Evolutionary conservation across 1,284 basidiomycete genomes (phyloP).

Genomic region (Grifola frondosa): DNA sequence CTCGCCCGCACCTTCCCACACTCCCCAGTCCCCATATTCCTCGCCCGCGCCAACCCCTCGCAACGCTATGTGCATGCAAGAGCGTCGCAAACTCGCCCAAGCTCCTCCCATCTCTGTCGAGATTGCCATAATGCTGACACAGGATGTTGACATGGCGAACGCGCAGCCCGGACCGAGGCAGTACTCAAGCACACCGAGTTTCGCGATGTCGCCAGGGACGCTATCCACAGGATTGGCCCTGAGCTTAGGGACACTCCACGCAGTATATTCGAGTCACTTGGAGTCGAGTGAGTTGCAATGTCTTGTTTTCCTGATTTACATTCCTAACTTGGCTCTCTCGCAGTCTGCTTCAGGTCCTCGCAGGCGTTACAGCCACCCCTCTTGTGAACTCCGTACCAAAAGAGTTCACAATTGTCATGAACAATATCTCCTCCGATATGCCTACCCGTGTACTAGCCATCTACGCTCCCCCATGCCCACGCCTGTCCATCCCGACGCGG

Average conservation of each 20-base stretch:
- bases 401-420: slow-evolving; percentile 24
- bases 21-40: too few species aligned
- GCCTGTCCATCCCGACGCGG: slow-evolving; percentile 13
- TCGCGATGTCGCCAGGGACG: slow-evolving; percentile 26
- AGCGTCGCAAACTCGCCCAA: slow-evolving; percentile 13
- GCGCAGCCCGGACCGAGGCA: neutral
- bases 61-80: slow-evolving; percentile 16
- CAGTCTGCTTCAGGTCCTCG: slow-evolving; percentile 10
- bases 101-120: slow-evolving; percentile 1
- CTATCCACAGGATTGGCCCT: slow-evolving; percentile 32
- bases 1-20: too few species aligned
- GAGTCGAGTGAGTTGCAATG: slow-evolving; percentile 36
- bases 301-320: slow-evolving; percentile 2
- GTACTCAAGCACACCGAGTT: slow-evolving; percentile 32
- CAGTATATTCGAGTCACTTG: slow-evolving; percentile 30
- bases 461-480: slow-evolving; percentile 30
- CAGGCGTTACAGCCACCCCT: slow-evolving; percentile 17
- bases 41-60: too few species aligned
- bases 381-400: too few species aligned
- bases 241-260: slow-evolving; percentile 33
- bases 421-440: slow-evolving; percentile 34
- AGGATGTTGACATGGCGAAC: slow-evolving; percentile 12
- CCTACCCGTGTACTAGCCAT: slow-evolving; percentile 59
- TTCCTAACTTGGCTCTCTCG: neutral
- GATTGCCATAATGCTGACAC: neutral